Percentiles rank a stretch among this genome's conserved stretches.
phyloP scores from a whole-genome alignment of 2,329 filamentous ascomycete genomes.

The Ceratocystis lukuohia region DNA sequence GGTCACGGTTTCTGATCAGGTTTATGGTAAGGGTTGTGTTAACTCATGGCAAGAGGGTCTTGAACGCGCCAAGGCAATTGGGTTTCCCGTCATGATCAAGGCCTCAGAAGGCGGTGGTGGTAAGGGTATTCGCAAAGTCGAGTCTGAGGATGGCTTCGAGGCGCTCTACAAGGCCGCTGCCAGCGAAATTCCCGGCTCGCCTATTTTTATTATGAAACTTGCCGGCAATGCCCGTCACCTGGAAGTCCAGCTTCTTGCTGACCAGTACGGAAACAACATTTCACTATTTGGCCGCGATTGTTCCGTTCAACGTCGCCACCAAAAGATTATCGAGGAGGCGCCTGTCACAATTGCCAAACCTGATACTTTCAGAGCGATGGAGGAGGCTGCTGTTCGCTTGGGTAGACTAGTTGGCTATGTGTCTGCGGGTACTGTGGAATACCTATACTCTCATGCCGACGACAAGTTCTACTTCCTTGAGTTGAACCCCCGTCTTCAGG shows the following conservation, averaged over 20 bases:
- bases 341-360: conserved; percentile 90
- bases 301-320: conserved; percentile 93
- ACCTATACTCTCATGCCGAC: conserved; percentile 93
- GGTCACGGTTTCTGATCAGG: conserved; percentile 74
- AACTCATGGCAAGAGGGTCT: conserved; percentile 82
- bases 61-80: conserved; percentile 72
- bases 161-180: conserved; percentile 88
- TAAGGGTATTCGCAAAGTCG: conserved; percentile 96
- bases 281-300: conserved; percentile 97
- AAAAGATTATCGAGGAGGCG: conserved; percentile 99
- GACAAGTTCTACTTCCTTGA: conserved; percentile 99
- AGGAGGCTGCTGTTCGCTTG: conserved; percentile 86
- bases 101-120: conserved; percentile 98
- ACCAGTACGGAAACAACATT: conserved; percentile 99
- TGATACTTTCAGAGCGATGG: conserved; percentile 87
- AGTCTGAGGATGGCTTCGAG: conserved; percentile 71
- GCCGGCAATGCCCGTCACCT: conserved; percentile 92
- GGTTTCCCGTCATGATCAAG: conserved; percentile 99
- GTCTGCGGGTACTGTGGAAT: conserved; percentile 96
- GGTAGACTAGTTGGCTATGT: conserved; percentile 94
- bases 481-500: conserved; percentile 95
- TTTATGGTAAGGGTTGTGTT: conserved; percentile 87
- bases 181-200: conserved; percentile 93
- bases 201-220: conserved; percentile 99
- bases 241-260: conserved; percentile 91